Evolutionary conservation across 805 yeast species (phyloP).

Genomic region (Wickerhamomyces pijperi): DNA sequence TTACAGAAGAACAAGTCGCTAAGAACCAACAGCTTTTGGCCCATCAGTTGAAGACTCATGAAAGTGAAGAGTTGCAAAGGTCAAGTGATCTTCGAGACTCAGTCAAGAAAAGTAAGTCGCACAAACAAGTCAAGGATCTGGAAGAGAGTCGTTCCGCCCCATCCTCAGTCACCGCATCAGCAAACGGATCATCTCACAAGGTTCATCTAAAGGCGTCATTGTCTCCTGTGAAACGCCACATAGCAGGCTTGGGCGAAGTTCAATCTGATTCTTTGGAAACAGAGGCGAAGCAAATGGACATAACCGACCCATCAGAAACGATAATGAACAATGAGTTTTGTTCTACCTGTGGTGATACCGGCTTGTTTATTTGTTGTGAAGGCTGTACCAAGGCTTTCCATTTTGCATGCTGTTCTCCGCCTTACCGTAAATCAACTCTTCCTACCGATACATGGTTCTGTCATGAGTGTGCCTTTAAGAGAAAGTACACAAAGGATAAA

Average conservation of each 20-base stretch:
- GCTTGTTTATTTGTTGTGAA: constrained; percentile 88
- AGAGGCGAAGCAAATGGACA: background rate
- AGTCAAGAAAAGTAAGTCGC: too few species aligned
- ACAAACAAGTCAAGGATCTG: too few species aligned
- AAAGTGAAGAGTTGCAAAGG: too few species aligned
- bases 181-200: too few species aligned
- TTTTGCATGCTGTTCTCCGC: constrained; percentile 85
- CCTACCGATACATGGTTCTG: constrained; percentile 93
- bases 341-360: constrained; percentile 81
- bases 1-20: too few species aligned
- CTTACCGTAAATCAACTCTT: constrained; percentile 56
- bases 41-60: too few species aligned
- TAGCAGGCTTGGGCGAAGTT: background rate
- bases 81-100: too few species aligned
- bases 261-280: background rate
- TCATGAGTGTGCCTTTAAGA: constrained; percentile 51
- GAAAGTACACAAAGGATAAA: constrained; percentile 23
- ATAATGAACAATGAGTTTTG: constrained; percentile 77
- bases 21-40: too few species aligned
- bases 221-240: too few species aligned
- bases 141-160: too few species aligned
- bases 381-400: constrained; percentile 89
- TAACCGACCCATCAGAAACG: constrained; percentile 9
- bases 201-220: too few species aligned
- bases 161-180: too few species aligned